Conservation (phyloP, 83 land plant species). For the Isoetes engelmannii region DNA sequence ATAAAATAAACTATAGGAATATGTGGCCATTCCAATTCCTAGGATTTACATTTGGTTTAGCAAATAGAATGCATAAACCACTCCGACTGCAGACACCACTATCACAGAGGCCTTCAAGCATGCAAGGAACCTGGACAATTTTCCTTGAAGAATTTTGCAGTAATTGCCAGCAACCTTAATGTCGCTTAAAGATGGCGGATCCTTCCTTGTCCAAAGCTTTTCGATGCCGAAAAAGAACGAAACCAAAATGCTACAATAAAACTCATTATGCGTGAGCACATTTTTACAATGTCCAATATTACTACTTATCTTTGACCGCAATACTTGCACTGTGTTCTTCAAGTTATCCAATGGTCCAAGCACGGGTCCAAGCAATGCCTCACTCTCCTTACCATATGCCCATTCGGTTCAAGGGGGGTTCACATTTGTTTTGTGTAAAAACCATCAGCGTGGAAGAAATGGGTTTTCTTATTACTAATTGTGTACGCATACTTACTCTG, state of each 20-base stretch:
- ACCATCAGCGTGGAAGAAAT: too few species aligned
- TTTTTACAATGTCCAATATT: not conserved
- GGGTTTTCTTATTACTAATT: too few species aligned
- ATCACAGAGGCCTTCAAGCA: conserved; percentile 24
- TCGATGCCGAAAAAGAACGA: conserved; percentile 14
- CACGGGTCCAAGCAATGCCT: conserved; percentile 19
- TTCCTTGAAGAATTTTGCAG: conserved; percentile 29
- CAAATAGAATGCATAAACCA: conserved; percentile 30
- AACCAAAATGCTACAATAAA: conserved; percentile 1
- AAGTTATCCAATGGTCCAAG: conserved; percentile 17
- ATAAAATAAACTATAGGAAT: too few species aligned
- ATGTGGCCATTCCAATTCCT: conserved; percentile 3
- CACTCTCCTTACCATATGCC: conserved; percentile 25
- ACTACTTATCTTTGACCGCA: conserved; percentile 18
- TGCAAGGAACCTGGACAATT: conserved; percentile 1
- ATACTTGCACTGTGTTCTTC: conserved; percentile 18
- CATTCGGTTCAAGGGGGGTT: too few species aligned
- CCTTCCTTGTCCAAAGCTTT: conserved; percentile 12
- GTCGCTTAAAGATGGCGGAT: conserved; percentile 14
- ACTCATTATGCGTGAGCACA: not conserved
- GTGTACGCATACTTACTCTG: too few species aligned
- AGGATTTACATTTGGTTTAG: conserved; percentile 15
- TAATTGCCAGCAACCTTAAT: conserved; percentile 17
- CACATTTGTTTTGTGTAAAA: too few species aligned
- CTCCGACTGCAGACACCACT: conserved; percentile 15